Evolutionary conservation across 306 rosid species (phyloP).

Genomic region (Vigna angularis): DNA sequence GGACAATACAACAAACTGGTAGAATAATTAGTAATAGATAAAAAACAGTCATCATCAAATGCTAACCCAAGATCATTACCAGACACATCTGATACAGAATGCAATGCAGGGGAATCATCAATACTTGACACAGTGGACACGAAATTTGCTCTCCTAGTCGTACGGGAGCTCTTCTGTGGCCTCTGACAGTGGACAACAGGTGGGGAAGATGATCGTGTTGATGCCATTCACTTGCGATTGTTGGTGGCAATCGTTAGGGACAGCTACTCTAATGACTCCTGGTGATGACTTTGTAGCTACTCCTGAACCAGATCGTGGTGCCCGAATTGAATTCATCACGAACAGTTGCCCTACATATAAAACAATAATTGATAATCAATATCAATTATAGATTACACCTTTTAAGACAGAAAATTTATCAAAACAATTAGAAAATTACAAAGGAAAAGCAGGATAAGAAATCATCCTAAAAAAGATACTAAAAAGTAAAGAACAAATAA

Average conservation of each 20-base stretch:
- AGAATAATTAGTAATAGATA: constrained; percentile 28
- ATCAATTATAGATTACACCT: not conserved
- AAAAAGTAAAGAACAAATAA: constrained; percentile 1
- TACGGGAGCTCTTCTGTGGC: constrained; percentile 86
- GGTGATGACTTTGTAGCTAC: constrained; percentile 75
- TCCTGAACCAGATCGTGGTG: constrained; percentile 78
- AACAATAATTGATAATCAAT: constrained; percentile 30
- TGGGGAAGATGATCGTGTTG: constrained; percentile 83
- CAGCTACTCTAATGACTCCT: constrained; percentile 56
- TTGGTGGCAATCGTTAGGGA: constrained; percentile 73
- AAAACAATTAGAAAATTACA: constrained; percentile 8
- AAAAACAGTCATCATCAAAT: constrained; percentile 16
- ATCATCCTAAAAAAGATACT: not conserved
- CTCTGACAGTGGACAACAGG: constrained; percentile 83
- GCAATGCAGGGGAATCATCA: constrained; percentile 73
- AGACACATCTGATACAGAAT: constrained; percentile 64
- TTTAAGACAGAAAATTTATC: not conserved
- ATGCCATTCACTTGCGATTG: constrained; percentile 74
- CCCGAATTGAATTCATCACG: constrained; percentile 79
- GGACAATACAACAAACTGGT: constrained; percentile 11
- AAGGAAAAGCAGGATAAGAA: constrained; percentile 22
- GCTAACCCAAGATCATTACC: constrained; percentile 74
- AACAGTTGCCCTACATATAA: constrained; percentile 59
- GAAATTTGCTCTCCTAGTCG: constrained; percentile 80
- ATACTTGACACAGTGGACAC: constrained; percentile 69